Evolutionary conservation across 192 early-diverging fungal species (phyloP).

Genomic region (Mortierella claussenii): DNA sequence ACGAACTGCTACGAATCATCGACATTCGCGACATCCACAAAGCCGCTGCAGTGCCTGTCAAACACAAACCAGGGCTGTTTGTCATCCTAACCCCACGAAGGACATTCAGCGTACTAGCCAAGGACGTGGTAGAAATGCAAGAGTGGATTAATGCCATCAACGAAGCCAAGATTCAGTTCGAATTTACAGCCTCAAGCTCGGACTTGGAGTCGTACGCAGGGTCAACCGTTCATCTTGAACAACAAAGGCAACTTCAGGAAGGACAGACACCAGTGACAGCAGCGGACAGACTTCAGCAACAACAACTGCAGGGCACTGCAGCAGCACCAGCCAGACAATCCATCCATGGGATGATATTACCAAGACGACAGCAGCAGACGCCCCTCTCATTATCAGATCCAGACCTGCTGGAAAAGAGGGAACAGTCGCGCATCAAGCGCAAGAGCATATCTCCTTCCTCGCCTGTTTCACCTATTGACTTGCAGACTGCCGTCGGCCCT

Average conservation of each 20-base stretch:
- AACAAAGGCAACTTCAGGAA: not conserved
- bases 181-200: conserved; percentile 36
- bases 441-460: not conserved
- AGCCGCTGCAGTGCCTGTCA: conserved; percentile 74
- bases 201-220: conserved; percentile 40
- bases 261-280: not conserved
- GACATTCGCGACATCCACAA: conserved; percentile 74
- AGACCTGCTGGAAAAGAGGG: conserved; percentile 8
- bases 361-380: conserved; percentile 4
- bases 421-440: conserved; percentile 2
- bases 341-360: conserved; percentile 8
- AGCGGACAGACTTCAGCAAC: too few relatives aligned
- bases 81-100: conserved; percentile 77
- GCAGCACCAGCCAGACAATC: not conserved
- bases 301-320: not conserved
- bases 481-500: not conserved
- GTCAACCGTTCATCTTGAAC: conserved; percentile 25
- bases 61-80: conserved; percentile 75
- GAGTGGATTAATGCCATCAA: conserved; percentile 68
- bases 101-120: conserved; percentile 77
- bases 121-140: conserved; percentile 62
- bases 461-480: not conserved
- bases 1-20: conserved; percentile 79
- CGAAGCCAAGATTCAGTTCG: conserved; percentile 45
- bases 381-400: conserved; percentile 23